Percentiles rank a stretch among this genome's conserved stretches.
Evolutionary conservation across 192 early-diverging fungal genomes (phyloP).

Genomic region (Cetraspora pellucida): DNA sequence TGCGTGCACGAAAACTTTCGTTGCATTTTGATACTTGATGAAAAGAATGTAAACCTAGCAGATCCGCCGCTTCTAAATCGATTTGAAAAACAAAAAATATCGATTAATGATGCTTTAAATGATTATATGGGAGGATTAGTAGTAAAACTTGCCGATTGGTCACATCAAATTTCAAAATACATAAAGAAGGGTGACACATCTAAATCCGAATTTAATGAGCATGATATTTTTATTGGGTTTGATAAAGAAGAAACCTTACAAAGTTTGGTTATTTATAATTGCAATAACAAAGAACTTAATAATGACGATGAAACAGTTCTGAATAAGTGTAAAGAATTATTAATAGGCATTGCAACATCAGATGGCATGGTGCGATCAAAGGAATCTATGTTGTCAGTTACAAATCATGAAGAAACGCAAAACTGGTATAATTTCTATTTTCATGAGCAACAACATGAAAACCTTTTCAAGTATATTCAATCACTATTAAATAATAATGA

Average conservation of each 20-base stretch:
- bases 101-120: constrained; percentile 18
- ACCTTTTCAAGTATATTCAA: background rate
- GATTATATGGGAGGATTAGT: background rate
- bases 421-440: constrained; percentile 22
- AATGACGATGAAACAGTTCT: background rate
- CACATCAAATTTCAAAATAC: constrained; percentile 7
- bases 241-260: constrained; percentile 18
- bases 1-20: background rate
- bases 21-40: constrained; percentile 30
- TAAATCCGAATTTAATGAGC: background rate
- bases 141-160: constrained; percentile 3
- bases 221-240: constrained; percentile 36
- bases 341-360: constrained; percentile 27
- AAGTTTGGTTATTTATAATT: constrained; percentile 24
- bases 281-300: background rate
- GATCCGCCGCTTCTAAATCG: constrained; percentile 14
- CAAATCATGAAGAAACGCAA: background rate
- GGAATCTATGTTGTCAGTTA: background rate
- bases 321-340: constrained; percentile 22
- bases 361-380: constrained; percentile 27
- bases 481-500: background rate
- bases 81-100: constrained; percentile 28
- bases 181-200: background rate
- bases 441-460: background rate
- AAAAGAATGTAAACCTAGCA: constrained; percentile 3